Evolutionary conservation across 768 basidiomycete species (phyloP), one percentile per base, ranked within the genome.

Genomic region (Paxillus rubicundulus): DNA sequence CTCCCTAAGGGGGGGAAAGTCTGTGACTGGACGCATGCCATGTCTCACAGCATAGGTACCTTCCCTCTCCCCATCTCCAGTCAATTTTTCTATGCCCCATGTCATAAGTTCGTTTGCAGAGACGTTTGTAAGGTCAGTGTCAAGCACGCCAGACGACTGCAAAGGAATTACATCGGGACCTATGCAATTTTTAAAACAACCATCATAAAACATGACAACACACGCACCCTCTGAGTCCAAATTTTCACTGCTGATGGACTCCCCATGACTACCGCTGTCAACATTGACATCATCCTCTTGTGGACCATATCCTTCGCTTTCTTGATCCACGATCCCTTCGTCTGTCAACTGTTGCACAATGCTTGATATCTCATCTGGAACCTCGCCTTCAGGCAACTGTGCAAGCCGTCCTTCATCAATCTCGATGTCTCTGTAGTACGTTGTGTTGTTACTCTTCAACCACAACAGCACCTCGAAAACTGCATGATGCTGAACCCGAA

Each of bases 271-370:
- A n/a, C n/a, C n/a, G n/a, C n/a, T n/a, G n/a, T n/a, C n/a, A n/a
- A n/a, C n/a, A n/a, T n/a, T n/a, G n/a, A 9, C 28, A 30, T 37
- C 36, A 1, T 47, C 54, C 18, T 55, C 60, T 30, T 30, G 5
- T 1, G 51, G 1, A 63, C 45, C 2, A 50, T 54, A 1, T 37
- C 24, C 54, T 72, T 72, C 39, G 65, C 60, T 0, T 67, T 14
- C 39, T 34, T 16, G 50, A 48, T 39, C 2, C 76, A 45, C 74
- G 73, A 78, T 0, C 77, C 5, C 1, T 78, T 50, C 16, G 74
- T 61, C 52, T 77, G 76, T 0, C 73, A 48, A 55, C 76, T 67
- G 56, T 0, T 58, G 52, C 1, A 69, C 53, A 1, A 55, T 50
- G 1, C 27, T 48, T 1, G 54, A 10, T 6, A 74, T 55, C 37